Percentiles rank a stretch among this genome's conserved stretches.
phyloP scores from a whole-genome alignment of 768 basidiomycete genomes.

The Coprinopsis cinerea region DNA sequence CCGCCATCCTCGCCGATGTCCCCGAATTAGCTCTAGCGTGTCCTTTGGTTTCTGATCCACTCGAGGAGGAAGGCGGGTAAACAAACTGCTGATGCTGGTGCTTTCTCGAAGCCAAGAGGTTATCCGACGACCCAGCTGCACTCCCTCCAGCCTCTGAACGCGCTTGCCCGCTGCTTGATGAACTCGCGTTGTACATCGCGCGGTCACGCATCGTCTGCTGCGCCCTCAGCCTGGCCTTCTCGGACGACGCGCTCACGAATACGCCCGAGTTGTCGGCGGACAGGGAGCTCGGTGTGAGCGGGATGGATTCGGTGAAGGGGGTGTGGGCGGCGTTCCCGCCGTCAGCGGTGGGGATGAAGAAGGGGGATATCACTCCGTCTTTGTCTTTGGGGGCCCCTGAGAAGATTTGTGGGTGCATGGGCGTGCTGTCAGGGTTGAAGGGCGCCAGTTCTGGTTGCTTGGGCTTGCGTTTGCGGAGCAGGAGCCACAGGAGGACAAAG shows the following conservation, averaged over 20 bases:
- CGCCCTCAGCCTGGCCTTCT: conserved; percentile 1
- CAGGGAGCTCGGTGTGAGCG: background rate
- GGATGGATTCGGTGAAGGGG: background rate
- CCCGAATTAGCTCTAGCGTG: background rate
- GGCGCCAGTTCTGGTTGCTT: background rate
- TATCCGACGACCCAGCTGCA: background rate
- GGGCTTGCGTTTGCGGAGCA: background rate
- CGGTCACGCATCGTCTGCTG: background rate
- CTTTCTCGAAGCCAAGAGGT: background rate
- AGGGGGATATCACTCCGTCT: conserved; percentile 5
- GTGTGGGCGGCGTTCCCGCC: background rate
- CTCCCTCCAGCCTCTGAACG: background rate
- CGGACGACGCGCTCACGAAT: background rate
- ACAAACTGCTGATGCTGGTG: no score
- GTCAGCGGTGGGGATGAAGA: background rate
- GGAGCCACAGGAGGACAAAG: background rate
- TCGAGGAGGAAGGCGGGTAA: background rate
- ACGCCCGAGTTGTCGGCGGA: background rate
- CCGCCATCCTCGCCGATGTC: background rate
- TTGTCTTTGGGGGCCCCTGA: background rate
- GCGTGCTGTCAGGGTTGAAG: background rate
- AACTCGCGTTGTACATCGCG: background rate
- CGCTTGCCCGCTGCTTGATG: background rate
- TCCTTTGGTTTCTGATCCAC: background rate
- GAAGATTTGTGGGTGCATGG: background rate